Evolutionary conservation across 169 alveolate species (phyloP), one percentile per base, ranked within the genome.

Genomic region (Babesia sp.): DNA sequence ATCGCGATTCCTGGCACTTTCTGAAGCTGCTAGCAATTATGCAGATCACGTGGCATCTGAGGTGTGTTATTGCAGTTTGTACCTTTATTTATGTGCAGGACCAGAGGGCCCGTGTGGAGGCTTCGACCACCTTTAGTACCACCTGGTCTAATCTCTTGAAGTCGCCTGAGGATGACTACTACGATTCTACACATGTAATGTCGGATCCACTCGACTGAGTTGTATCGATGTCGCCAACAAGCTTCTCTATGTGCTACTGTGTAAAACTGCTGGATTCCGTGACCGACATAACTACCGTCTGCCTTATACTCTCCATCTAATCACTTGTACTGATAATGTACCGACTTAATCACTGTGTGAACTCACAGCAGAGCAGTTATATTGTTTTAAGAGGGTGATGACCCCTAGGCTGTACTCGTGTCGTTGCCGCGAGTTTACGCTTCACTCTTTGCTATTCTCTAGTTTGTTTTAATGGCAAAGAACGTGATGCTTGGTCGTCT

Each of bases 11-110:
- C 54, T 73, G 41, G 80, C 37, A 14, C 57, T 81, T 4, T 45
- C 89, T 3, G 89, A 73, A 44, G 69, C 66, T 18, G 89, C 89
- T 7, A 81, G 61, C n/a, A 45, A 41, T 18, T 18, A 33, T 11
- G 64, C 71, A 6, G 85, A 81, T 26, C 44, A 42, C 1, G 39
- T 79, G 7, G 26, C 57, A 2, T 18, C 58, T 18, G 87, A 79
- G 87, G 87, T 79, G 14, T n/a, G 60, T 53, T 20, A 24, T 4
- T 26, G 58, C n/a, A 2, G 8, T 7, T 2, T 22, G 11, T 20
- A 46, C n/a, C 29, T 0, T 0, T 0, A 0, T 18, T 14, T 8
- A 20, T 3, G 9, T 42, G 56, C 68, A 50, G 77, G 64, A 51
- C 46, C 55, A 50, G 26, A 68, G 53, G 22, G 77, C 66, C 31